phyloP scores from a whole-genome alignment of 2,329 filamentous ascomycete species.

The Diaporthe vaccinii region DNA sequence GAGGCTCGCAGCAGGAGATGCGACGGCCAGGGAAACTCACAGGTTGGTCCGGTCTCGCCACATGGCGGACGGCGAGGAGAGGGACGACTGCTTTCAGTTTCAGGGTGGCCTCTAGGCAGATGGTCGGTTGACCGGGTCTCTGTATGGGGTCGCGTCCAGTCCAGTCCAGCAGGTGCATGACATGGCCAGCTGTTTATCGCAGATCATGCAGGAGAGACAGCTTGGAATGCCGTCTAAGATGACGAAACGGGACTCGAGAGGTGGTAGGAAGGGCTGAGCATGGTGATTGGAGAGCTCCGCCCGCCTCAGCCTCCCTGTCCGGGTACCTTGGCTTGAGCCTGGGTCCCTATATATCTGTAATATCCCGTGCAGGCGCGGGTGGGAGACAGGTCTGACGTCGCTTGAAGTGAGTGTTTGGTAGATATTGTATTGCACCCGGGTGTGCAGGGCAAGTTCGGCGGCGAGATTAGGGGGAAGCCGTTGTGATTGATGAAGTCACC shows the following conservation, averaged over 20 bases:
- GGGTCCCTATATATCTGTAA: constrained; percentile 1
- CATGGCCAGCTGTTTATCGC: constrained; percentile 39
- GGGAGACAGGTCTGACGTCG: background rate
- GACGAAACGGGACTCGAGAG: constrained; percentile 37
- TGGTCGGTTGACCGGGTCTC: constrained; percentile 4
- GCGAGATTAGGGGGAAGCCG: background rate
- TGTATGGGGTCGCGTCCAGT: constrained; percentile 22
- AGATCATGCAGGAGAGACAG: constrained; percentile 32
- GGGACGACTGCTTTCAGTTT: constrained; percentile 41
- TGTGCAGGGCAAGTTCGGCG: background rate
- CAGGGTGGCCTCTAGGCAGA: constrained; percentile 36
- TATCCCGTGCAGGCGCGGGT: background rate
- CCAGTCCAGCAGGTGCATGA: constrained; percentile 35
- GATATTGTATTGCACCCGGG: background rate
- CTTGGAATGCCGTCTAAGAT: constrained; percentile 24
- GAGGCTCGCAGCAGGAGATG: background rate
- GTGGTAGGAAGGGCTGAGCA: constrained; percentile 37
- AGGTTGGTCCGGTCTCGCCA: constrained; percentile 99
- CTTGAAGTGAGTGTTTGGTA: background rate
- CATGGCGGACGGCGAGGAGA: constrained; percentile 76
- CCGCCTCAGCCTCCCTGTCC: constrained; percentile 37
- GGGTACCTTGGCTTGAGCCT: constrained; percentile 18
- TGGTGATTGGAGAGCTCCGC: constrained; percentile 36
- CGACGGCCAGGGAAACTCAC: constrained; percentile 65
- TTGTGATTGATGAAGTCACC: background rate